Evolutionary conservation across 1,139 yeast genomes (phyloP).

Genomic region (Protomyces lactucae-debilis): DNA sequence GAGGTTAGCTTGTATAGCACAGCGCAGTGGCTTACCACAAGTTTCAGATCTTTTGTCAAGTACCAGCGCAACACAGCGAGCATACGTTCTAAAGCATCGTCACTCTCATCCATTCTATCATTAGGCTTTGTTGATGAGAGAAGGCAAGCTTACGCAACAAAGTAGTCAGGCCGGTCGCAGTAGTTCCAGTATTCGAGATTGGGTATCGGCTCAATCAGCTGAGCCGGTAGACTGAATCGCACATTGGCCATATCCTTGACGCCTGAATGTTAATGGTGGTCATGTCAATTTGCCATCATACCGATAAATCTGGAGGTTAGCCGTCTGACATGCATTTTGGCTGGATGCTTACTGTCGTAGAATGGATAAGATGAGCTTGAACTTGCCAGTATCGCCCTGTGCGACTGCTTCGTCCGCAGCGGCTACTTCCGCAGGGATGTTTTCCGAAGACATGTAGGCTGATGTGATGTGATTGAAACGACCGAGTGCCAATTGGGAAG

Average conservation of each 20-base stretch:
- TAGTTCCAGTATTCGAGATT: constrained; percentile 30
- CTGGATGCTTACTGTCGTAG: constrained; percentile 9
- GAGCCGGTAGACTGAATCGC: constrained; percentile 29
- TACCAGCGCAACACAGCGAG: constrained; percentile 73
- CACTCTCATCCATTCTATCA: constrained; percentile 23
- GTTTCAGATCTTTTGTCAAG: constrained; percentile 47
- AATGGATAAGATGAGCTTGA: constrained; percentile 22
- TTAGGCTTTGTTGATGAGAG: not conserved
- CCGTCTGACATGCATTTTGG: not conserved
- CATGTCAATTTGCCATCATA: not conserved
- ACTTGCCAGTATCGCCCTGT: constrained; percentile 14
- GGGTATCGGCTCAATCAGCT: constrained; percentile 29
- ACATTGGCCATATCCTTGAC: constrained; percentile 29
- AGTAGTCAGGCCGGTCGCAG: constrained; percentile 29
- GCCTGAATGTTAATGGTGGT: not conserved
- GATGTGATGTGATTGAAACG: too few species aligned
- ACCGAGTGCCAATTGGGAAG: too few species aligned
- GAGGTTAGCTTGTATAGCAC: constrained; percentile 68
- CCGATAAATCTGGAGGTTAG: constrained; percentile 10
- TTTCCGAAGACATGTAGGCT: not conserved
- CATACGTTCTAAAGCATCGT: constrained; percentile 43
- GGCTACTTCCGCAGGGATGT: not conserved
- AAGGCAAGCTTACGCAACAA: constrained; percentile 4
- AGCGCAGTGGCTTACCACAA: constrained; percentile 36
- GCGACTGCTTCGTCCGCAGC: not conserved